Base-by-base conservation (phyloP, 345 rosid genomes). In the Jatropha curcas region DNA sequence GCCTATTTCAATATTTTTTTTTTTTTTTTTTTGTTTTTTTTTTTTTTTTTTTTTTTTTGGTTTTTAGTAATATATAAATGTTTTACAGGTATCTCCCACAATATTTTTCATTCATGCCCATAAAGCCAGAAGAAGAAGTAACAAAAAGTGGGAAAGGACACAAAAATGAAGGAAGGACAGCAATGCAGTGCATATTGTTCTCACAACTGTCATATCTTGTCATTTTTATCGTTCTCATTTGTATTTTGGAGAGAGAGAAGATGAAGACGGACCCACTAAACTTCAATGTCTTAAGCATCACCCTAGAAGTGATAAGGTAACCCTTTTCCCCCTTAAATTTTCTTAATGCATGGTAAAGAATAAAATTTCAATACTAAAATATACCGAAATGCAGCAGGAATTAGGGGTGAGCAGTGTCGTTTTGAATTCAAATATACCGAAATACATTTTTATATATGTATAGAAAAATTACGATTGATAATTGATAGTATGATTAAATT, bases 301-400 rank as follows among this genome's bases (percentile, higher is more conserved):
- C 82, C 51, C 13, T 89, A 0, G 95, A 92, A 83, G 85, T 90
- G 4, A 34, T 87, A 77, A 92, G 92, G 97, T 88, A 51, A 39
- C 12, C 7, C 7, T 41, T 46, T 17, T 63, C 4, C 17, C 19
- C 58, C 35, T 46, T 8, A 0, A 2, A n/a, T n/a, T 30, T 10
- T 50, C 10, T 52, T 5, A 52, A 22, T 43, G 8, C n/a, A n/a
- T n/a, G n/a, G n/a, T n/a, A n/a, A n/a, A n/a, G n/a, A n/a, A n/a
- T n/a, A n/a, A n/a, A n/a, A n/a, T n/a, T n/a, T n/a, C n/a, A n/a
- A n/a, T n/a, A n/a, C n/a, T n/a, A n/a, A n/a, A n/a, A n/a, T n/a
- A n/a, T n/a, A n/a, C n/a, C n/a, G n/a, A n/a, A n/a, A n/a, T n/a
- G n/a, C n/a, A n/a, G n/a, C n/a, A n/a, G n/a, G n/a, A n/a, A n/a